Evolutionary conservation across 768 basidiomycete species (phyloP).

Genomic region (Macrolepiota fuliginosa): DNA sequence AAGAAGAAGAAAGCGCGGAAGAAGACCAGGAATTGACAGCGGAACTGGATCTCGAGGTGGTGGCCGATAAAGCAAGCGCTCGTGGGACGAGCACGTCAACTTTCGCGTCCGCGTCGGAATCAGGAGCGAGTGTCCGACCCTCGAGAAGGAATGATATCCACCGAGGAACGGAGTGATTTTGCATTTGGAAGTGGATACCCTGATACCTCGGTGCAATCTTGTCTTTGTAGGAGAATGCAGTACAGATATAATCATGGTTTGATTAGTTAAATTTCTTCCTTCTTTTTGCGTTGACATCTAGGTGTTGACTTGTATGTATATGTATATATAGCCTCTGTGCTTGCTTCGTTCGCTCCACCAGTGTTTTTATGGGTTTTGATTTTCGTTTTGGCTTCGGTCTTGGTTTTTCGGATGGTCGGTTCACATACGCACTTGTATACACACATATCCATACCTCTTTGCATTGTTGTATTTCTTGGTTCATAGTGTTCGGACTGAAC

Average conservation of each 20-base stretch:
- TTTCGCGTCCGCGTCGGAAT: not conserved
- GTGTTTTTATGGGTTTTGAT: not conserved
- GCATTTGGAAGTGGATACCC: not conserved
- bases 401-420: not conserved
- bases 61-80: not conserved
- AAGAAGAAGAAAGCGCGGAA: slow-evolving; percentile 4
- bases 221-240: not conserved
- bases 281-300: not conserved
- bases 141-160: not conserved
- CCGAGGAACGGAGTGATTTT: not conserved
- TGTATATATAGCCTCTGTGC: not conserved
- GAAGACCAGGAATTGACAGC: not conserved
- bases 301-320: not conserved
- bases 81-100: not conserved
- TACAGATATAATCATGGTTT: not conserved
- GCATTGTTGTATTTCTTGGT: not conserved
- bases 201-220: not conserved
- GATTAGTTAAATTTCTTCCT: not conserved
- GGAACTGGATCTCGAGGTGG: not conserved
- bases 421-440: not conserved
- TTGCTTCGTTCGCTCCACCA: not conserved
- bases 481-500: not conserved
- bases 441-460: not conserved
- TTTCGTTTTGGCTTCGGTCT: not conserved
- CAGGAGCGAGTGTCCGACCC: not conserved